Evolutionary conservation across 169 alveolate species (phyloP).

Genomic region (Cryptosporidium sp.): DNA sequence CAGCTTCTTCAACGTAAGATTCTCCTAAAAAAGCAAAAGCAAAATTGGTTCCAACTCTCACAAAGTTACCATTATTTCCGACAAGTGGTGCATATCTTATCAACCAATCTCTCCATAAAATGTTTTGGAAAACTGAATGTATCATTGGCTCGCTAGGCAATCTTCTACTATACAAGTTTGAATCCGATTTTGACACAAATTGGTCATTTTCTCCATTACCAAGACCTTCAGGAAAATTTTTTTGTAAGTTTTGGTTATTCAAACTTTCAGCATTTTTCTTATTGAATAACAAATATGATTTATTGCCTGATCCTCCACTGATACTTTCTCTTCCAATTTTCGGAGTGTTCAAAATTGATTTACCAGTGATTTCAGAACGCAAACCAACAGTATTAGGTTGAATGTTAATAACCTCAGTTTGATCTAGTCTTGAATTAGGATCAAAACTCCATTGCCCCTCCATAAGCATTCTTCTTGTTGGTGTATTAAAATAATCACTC

Average conservation of each 20-base stretch:
- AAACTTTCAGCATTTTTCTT: constrained; percentile 20
- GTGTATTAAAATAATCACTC: constrained; percentile 13
- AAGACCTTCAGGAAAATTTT: not conserved
- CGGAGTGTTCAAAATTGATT: constrained; percentile 54
- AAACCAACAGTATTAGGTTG: constrained; percentile 51
- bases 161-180: constrained; percentile 49
- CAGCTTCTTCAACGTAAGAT: constrained; percentile 74
- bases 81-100: constrained; percentile 75
- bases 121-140: constrained; percentile 50
- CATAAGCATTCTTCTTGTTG: not conserved
- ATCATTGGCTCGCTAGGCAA: constrained; percentile 51
- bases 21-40: constrained; percentile 68
- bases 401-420: not conserved
- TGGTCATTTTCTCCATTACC: not conserved
- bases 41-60: constrained; percentile 50
- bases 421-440: not conserved
- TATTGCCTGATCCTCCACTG: constrained; percentile 56
- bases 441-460: not conserved
- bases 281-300: constrained; percentile 57
- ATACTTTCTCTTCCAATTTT: constrained; percentile 54
- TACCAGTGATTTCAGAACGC: constrained; percentile 65
- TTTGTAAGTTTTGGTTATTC: not conserved
- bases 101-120: constrained; percentile 73
- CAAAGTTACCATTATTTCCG: constrained; percentile 55
- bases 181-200: not conserved